Evolutionary conservation across 352 stramenopile genomes (phyloP), one percentile per base, ranked within the genome.

Genomic region (Globisporangium spiculum): DNA sequence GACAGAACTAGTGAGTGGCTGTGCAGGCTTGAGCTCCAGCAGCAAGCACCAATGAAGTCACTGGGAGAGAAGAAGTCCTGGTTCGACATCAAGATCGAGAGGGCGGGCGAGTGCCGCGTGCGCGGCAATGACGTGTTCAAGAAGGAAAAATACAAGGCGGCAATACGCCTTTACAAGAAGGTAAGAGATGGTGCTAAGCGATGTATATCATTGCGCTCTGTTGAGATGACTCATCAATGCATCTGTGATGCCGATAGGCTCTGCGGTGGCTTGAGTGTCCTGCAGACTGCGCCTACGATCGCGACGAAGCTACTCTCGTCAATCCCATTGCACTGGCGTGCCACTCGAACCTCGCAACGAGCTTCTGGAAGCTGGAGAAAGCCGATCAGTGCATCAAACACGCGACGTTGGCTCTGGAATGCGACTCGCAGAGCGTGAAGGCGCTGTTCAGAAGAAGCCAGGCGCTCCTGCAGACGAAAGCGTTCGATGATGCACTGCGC

Each of bases 361-460:
- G 79, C 66, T 79, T 80, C 65, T 90, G 72, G 68, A 92, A 90
- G 66, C 55, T 80, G 3, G 30, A 61, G 1, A 57, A 78, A 1
- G 69, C 79, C 56, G 69, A 86, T 7, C 64, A 55, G 32, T 92
- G 82, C 63, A 76, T 92, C 34, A 38, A 65, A n/a, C 76, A 90
- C 36, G 80, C 79, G 54, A 81, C 79, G 0, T 69, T 55, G 32
- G 85, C 84, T 3, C 65, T 94, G 26, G 57, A 73, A 30, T 32
- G 80, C 18, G 80, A 90, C 36, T 52, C 77, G 1, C 53, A 54
- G 30, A 83, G 90, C 66, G 66, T 78, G 10, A 94, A 94, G 66
- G 84, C 85, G 60, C 75, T 83, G 12, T 93, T 80, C 70, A 75
- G 80, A 32, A 79, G 85, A 52, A 89, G 84, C 55, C 84, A 93